phyloP scores from a whole-genome alignment of 441 rosid genomes.

The Brassica balearica region DNA sequence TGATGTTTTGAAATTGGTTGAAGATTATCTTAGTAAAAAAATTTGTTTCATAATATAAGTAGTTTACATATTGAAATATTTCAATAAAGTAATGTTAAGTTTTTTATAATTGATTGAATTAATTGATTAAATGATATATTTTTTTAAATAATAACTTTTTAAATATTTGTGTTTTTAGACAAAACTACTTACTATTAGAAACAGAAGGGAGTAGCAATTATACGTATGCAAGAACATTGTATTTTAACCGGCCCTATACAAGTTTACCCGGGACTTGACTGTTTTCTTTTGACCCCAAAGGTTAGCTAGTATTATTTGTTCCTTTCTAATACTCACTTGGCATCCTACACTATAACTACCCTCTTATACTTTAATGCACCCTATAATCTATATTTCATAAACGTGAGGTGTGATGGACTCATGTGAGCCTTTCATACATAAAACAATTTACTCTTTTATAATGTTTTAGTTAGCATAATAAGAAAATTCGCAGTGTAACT shows the following conservation, averaged over 20 bases:
- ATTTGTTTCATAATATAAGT: too few species aligned
- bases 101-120: too few species aligned
- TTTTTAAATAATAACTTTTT: too few species aligned
- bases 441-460: neutral
- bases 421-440: neutral
- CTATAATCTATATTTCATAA: neutral
- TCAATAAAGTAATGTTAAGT: too few species aligned
- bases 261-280: constrained; percentile 31
- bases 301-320: constrained; percentile 19
- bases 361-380: constrained; percentile 15
- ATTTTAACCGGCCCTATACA: constrained; percentile 27
- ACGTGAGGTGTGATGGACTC: neutral
- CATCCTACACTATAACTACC: constrained; percentile 15
- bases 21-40: too few species aligned
- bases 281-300: constrained; percentile 45
- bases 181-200: too few species aligned
- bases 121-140: too few species aligned
- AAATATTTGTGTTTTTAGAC: too few species aligned
- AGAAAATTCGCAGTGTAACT: neutral
- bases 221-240: constrained; percentile 7
- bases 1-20: too few species aligned
- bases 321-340: constrained; percentile 18
- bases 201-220: neutral
- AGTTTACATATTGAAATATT: too few species aligned
- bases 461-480: neutral